Conservation (phyloP, 352 stramenopile species). For the Saprolegnia parasitica region DNA sequence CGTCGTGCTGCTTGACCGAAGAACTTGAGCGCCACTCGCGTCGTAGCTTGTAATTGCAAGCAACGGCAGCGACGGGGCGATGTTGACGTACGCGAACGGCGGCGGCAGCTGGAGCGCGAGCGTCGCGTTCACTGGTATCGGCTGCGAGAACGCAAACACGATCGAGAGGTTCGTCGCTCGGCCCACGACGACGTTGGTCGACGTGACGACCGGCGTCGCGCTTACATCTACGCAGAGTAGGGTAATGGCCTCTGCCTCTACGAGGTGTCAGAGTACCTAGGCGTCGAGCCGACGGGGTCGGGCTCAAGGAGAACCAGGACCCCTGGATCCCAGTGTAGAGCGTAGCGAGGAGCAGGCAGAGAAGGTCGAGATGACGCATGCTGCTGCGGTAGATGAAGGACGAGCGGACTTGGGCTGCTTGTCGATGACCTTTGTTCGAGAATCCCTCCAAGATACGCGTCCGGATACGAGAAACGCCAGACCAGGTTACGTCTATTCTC, state of each 20-base stretch:
- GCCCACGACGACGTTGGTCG: neutral
- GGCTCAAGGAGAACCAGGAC: neutral
- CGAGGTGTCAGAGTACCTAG: neutral
- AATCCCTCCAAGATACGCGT: constrained; percentile 17
- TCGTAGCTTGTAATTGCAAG: neutral
- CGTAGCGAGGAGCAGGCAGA: neutral
- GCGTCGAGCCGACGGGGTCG: neutral
- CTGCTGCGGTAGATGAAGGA: neutral
- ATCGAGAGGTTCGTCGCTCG: neutral
- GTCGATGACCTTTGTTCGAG: neutral
- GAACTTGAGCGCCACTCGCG: neutral
- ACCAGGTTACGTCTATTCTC: neutral
- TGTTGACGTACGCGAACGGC: constrained; percentile 14
- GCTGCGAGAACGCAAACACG: constrained; percentile 4
- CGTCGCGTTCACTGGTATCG: constrained; percentile 12
- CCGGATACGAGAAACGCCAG: neutral
- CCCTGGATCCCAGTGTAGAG: neutral
- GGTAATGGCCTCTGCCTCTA: neutral
- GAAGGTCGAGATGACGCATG: neutral
- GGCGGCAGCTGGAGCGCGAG: constrained; percentile 5
- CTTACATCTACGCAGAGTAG: neutral
- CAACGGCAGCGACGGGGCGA: neutral
- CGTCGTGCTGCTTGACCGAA: neutral
- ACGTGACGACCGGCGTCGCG: neutral
- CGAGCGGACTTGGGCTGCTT: neutral